phyloP scores from a whole-genome alignment of 2,329 filamentous ascomycete genomes.

The Cladophialophora chaetospira region DNA sequence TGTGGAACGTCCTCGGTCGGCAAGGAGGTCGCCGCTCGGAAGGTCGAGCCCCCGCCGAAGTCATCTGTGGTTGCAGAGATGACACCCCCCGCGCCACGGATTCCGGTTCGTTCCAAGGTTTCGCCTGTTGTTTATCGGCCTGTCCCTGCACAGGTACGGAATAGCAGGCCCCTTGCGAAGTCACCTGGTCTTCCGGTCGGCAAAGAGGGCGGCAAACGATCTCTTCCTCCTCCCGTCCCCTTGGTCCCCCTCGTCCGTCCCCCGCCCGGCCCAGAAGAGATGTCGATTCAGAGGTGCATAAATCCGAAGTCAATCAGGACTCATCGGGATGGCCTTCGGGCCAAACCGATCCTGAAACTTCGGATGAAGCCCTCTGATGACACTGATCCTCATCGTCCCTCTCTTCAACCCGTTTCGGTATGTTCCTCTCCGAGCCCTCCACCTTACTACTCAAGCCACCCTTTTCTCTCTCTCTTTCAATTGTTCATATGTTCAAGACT shows the following conservation, averaged over 20 bases:
- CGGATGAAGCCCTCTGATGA: slow-evolving; percentile 11
- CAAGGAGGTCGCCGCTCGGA: slow-evolving; percentile 10
- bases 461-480: too few relatives aligned
- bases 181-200: not conserved
- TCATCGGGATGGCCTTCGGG: slow-evolving; percentile 10
- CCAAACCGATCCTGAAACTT: slow-evolving; percentile 25
- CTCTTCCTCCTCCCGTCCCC: not conserved
- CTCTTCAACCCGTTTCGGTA: slow-evolving; percentile 6
- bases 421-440: too few relatives aligned
- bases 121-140: slow-evolving; percentile 11
- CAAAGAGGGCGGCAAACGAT: slow-evolving; percentile 16
- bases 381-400: not conserved
- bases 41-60: slow-evolving; percentile 17
- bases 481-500: too few relatives aligned
- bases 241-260: not conserved
- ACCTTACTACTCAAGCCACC: too few relatives aligned
- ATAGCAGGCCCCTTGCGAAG: slow-evolving; percentile 8
- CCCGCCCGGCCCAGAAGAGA: not conserved
- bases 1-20: slow-evolving; percentile 11
- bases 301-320: slow-evolving; percentile 22
- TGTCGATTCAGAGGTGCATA: slow-evolving; percentile 13
- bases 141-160: slow-evolving; percentile 15
- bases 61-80: slow-evolving; percentile 10
- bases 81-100: slow-evolving; percentile 14
- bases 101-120: slow-evolving; percentile 22